Percentiles rank a stretch among this genome's conserved stretches.
Evolutionary conservation across 257 asterid genomes (phyloP).

Genomic region (Fraxinus cuspidata): DNA sequence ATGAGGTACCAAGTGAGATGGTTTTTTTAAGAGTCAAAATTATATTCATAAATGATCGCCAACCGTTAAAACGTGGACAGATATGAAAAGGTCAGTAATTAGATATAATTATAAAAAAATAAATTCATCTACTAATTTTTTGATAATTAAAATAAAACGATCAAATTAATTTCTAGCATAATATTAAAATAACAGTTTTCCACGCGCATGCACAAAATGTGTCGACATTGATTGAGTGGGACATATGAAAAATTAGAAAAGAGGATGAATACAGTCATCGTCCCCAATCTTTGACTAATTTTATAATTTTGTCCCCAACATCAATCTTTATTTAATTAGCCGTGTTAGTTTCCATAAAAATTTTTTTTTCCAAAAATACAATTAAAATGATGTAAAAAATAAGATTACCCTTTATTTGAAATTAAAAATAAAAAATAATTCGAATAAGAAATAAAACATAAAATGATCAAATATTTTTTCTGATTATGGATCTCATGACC

Average conservation of each 20-base stretch:
- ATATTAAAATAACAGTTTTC: neutral
- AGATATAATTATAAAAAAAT: neutral
- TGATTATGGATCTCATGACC: too few relatives aligned
- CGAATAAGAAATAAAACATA: too few relatives aligned
- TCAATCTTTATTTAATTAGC: neutral
- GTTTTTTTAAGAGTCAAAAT: neutral
- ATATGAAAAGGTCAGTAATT: neutral
- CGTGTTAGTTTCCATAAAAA: too few relatives aligned
- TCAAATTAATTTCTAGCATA: neutral
- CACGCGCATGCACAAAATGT: neutral
- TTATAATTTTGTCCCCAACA: too few relatives aligned
- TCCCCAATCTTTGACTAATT: neutral
- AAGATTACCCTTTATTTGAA: neutral
- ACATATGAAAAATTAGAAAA: neutral
- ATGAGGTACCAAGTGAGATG: neutral
- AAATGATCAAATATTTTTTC: too few relatives aligned
- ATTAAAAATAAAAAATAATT: too few relatives aligned
- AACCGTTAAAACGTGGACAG: constrained; percentile 9
- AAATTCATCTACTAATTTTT: neutral
- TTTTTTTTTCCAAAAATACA: too few relatives aligned
- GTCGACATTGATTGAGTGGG: neutral
- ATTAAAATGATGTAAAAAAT: neutral
- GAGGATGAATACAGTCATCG: neutral
- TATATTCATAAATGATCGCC: constrained; percentile 14
- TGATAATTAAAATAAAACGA: too few relatives aligned